These are phyloP conservation scores for Russula ochroleuca DNA, from an alignment of 768 basidiomycete genomes.

Conservation along the genomic window DNA sequence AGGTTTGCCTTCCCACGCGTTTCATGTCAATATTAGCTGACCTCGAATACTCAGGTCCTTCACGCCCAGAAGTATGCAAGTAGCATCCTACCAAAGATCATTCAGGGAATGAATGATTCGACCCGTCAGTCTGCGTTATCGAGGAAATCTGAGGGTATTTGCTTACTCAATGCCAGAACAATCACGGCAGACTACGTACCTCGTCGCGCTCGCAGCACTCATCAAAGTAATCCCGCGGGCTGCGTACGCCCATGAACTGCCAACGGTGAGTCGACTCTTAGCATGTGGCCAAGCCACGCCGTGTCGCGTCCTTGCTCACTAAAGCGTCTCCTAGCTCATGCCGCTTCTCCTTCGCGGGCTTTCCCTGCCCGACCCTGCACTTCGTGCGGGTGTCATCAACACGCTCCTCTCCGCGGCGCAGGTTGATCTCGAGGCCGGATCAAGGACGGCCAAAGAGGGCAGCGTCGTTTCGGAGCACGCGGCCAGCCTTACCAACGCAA, in stretches of 20 bases:
- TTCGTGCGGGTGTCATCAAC: conserved; percentile 77
- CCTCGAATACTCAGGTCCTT: conserved; percentile 48
- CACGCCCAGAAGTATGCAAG: conserved; percentile 74
- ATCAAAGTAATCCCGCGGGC: conserved; percentile 76
- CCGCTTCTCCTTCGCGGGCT: conserved; percentile 85
- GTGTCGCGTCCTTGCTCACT: neutral
- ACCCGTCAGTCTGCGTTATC: conserved; percentile 42
- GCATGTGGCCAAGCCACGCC: neutral
- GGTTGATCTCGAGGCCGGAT: conserved; percentile 44
- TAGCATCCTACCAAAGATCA: conserved; percentile 66
- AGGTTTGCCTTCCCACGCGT: conserved; percentile 46
- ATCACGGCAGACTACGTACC: conserved; percentile 57
- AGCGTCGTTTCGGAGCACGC: conserved; percentile 61
- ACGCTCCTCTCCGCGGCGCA: conserved; percentile 69
- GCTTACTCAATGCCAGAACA: conserved; percentile 39
- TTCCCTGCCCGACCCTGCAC: conserved; percentile 64
- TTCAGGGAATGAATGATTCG: conserved; percentile 55
- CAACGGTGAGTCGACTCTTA: conserved; percentile 41
- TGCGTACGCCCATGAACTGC: conserved; percentile 65
- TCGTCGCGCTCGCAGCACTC: conserved; percentile 79
- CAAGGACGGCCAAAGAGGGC: conserved; percentile 31
- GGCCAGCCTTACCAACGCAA: conserved; percentile 57
- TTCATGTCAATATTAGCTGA: neutral
- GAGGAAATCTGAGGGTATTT: neutral
- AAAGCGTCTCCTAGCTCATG: conserved; percentile 57